A percentile compares a stretch with the other conserved stretches of the same genome.
Evolutionary conservation across 768 basidiomycete species (phyloP).

Genomic region (Kwoniella dendrophila): DNA sequence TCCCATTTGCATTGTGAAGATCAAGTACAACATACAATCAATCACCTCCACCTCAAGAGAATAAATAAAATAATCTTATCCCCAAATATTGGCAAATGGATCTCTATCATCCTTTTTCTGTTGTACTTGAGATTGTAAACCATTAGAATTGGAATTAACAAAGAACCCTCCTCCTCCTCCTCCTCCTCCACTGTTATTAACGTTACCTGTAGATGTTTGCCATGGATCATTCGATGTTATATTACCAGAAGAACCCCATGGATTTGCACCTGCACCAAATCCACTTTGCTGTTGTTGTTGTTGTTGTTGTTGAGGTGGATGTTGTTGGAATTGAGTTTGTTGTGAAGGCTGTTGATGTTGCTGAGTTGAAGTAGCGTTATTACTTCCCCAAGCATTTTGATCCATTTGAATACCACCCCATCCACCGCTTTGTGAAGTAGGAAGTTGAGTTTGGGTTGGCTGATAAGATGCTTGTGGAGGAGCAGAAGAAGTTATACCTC

Average conservation of each 20-base stretch:
- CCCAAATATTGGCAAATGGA: constrained; percentile 50
- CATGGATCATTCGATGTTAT: constrained; percentile 25
- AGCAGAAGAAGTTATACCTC: constrained; percentile 28
- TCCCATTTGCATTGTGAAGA: too few species aligned
- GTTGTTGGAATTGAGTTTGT: not conserved
- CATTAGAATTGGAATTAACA: not conserved
- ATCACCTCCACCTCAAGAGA: too few species aligned
- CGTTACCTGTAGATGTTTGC: too few species aligned
- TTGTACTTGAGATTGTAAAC: constrained; percentile 4
- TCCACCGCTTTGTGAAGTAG: constrained; percentile 14
- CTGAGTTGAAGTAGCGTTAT: not conserved
- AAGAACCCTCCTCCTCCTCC: constrained; percentile 13
- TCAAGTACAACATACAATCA: too few species aligned
- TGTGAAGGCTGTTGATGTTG: too few species aligned
- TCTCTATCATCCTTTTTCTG: constrained; percentile 39
- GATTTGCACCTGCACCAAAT: constrained; percentile 13
- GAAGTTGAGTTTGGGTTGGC: constrained; percentile 20
- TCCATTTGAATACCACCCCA: constrained; percentile 45
- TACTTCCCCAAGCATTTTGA: constrained; percentile 43
- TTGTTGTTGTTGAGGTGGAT: constrained; percentile 3
- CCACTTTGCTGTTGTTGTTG: constrained; percentile 2
- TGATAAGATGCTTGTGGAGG: constrained; percentile 23
- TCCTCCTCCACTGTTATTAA: too few species aligned
- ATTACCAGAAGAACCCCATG: constrained; percentile 20
- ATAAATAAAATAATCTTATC: too few species aligned